These are phyloP conservation scores for Copromyces sp. DNA, from an alignment of 495 filamentous ascomycete genomes.

Conservation along the genomic window DNA sequence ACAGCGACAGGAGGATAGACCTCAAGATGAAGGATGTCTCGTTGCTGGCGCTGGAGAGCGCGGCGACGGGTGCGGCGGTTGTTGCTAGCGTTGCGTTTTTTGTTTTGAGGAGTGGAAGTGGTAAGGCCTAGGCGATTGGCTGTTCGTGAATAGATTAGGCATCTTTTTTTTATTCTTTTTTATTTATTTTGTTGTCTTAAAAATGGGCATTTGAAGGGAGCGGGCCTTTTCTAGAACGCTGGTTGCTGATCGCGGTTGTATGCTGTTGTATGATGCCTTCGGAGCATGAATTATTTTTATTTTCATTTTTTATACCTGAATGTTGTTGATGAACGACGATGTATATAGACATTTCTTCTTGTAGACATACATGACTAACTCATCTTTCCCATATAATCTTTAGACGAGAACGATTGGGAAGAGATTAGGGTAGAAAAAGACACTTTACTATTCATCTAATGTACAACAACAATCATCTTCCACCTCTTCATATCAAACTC, in stretches of 20 bases:
- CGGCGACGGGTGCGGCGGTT: conserved; percentile 59
- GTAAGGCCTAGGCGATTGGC: not conserved
- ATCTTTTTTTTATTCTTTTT: not conserved
- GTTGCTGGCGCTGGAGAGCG: conserved; percentile 56
- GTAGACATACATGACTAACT: not conserved
- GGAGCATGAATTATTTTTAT: not conserved
- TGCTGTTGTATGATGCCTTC: not conserved
- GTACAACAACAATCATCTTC: not conserved
- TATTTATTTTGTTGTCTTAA: not conserved
- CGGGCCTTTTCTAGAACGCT: not conserved
- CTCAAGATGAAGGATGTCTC: conserved; percentile 68
- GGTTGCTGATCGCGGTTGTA: not conserved
- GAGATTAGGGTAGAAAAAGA: not conserved
- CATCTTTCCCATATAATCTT: not conserved
- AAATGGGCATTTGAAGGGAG: not conserved
- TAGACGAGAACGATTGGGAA: not conserved
- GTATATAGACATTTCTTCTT: not conserved
- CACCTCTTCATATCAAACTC: not conserved
- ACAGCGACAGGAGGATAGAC: conserved; percentile 60
- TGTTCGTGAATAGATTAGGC: too few relatives aligned
- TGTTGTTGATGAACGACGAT: not conserved
- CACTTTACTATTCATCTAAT: not conserved
- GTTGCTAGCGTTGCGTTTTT: conserved; percentile 47
- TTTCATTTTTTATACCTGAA: not conserved
- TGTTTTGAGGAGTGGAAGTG: conserved; percentile 34